phyloP scores from a whole-genome alignment of 331 rosid species.

The Erythrophleum ivorense region DNA sequence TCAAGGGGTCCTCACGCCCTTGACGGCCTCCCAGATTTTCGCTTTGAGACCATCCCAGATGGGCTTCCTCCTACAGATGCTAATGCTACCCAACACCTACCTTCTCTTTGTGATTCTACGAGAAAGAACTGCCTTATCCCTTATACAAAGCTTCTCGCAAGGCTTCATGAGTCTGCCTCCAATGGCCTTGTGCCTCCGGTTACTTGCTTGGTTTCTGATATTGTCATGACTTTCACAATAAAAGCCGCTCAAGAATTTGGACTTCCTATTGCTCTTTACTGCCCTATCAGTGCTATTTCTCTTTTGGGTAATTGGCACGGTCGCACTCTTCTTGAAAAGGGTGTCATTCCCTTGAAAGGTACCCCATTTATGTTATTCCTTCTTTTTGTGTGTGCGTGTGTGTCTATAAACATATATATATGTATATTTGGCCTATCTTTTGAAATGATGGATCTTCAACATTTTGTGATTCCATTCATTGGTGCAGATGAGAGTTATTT shows the following conservation, averaged over 20 bases:
- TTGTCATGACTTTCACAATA: not conserved
- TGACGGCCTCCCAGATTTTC: constrained; percentile 31
- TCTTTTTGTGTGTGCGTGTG: no score
- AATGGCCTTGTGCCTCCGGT: not conserved
- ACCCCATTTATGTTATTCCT: not conserved
- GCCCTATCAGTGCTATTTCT: not conserved
- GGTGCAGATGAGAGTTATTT: not conserved
- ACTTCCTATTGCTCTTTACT: not conserved
- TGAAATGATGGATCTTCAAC: not conserved
- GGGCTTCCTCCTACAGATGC: not conserved
- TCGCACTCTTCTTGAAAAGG: not conserved
- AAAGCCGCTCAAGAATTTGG: not conserved
- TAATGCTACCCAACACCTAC: not conserved
- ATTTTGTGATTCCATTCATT: not conserved
- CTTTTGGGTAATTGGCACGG: not conserved
- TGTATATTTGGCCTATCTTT: not conserved
- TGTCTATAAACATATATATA: no score
- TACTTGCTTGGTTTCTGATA: not conserved
- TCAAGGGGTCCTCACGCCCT: constrained; percentile 18
- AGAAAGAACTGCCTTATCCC: not conserved
- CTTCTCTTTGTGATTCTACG: not conserved
- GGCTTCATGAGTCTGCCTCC: not conserved
- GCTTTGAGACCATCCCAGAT: constrained; percentile 34
- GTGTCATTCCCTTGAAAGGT: not conserved
- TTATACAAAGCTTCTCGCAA: not conserved